A percentile compares a stretch with the other conserved stretches of the same genome.
Evolutionary conservation across 257 asterid genomes (phyloP).

Genomic region (Ocimum tenuiflorum): DNA sequence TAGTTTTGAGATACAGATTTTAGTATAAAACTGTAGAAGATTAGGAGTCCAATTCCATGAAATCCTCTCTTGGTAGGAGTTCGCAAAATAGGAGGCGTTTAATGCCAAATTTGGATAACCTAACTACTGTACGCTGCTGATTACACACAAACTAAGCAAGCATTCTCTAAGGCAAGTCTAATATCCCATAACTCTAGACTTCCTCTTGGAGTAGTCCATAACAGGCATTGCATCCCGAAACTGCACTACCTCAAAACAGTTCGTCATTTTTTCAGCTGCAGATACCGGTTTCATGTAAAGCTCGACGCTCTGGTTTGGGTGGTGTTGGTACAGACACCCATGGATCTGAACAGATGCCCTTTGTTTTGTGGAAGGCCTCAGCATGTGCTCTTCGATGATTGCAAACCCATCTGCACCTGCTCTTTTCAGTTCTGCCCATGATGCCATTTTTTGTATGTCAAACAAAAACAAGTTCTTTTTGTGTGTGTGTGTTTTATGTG

Average conservation of each 20-base stretch:
- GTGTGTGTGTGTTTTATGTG: background rate
- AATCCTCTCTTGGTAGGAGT: background rate
- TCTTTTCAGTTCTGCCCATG: conserved; percentile 23
- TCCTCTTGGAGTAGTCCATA: conserved; percentile 22
- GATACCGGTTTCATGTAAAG: conserved; percentile 18
- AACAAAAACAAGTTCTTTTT: background rate
- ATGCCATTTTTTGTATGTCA: conserved; percentile 27
- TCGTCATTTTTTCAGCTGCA: background rate
- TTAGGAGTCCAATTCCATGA: background rate
- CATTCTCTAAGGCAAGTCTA: background rate
- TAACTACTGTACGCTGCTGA: background rate
- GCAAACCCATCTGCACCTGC: conserved; percentile 34
- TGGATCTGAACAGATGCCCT: background rate
- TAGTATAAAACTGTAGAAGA: background rate
- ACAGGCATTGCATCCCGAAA: conserved; percentile 15
- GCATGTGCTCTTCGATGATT: conserved; percentile 17
- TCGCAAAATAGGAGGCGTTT: background rate
- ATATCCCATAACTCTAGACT: conserved; percentile 25
- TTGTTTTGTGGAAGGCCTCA: background rate
- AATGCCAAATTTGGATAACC: background rate
- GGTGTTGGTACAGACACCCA: conserved; percentile 22
- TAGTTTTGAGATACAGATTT: background rate
- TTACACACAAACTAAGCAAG: background rate
- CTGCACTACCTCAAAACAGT: conserved; percentile 18
- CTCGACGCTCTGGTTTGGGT: conserved; percentile 16